A percentile compares a stretch with the other conserved stretches of the same genome.
These are phyloP conservation scores for Linnemannia hyalina DNA, from an alignment of 192 early-diverging fungal genomes.

Conservation along the genomic window DNA sequence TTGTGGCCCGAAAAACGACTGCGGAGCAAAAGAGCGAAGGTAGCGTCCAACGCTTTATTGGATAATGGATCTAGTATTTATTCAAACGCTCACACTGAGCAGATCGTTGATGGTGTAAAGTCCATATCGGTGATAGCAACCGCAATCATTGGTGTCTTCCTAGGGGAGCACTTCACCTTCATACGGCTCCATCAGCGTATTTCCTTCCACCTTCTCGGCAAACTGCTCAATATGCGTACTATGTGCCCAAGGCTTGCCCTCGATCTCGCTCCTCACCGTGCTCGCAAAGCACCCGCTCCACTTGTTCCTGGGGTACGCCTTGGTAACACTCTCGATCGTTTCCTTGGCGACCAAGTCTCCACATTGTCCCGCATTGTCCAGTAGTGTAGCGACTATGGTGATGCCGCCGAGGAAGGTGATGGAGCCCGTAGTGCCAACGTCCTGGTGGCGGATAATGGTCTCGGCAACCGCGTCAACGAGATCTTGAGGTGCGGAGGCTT, in stretches of 20 bases:
- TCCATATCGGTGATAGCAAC: background rate
- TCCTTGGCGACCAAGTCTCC: slow-evolving; percentile 14
- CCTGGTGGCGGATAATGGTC: slow-evolving; percentile 22
- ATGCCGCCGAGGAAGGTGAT: slow-evolving; percentile 12
- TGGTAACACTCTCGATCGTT: slow-evolving; percentile 17
- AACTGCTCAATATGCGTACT: slow-evolving; percentile 13
- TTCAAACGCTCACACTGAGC: slow-evolving; percentile 7
- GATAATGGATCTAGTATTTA: background rate
- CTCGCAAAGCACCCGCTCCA: slow-evolving; percentile 15
- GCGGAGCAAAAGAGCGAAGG: no score
- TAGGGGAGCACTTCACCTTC: slow-evolving; percentile 10
- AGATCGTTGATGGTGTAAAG: background rate
- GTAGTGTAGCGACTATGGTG: slow-evolving; percentile 4
- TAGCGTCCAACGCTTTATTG: no score
- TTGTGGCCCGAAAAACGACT: no score
- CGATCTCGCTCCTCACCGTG: slow-evolving; percentile 13
- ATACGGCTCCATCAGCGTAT: slow-evolving; percentile 7
- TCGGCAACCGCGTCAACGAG: slow-evolving; percentile 13
- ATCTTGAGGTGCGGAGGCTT: slow-evolving; percentile 14
- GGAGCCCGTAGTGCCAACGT: slow-evolving; percentile 13
- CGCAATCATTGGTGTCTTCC: background rate
- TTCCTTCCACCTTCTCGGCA: slow-evolving; percentile 2
- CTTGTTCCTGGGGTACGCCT: slow-evolving; percentile 11
- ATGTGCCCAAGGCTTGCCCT: slow-evolving; percentile 13
- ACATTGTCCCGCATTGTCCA: slow-evolving; percentile 13